Base-by-base conservation (phyloP, 495 filamentous ascomycete species). In the Annulohypoxylon nitens region DNA sequence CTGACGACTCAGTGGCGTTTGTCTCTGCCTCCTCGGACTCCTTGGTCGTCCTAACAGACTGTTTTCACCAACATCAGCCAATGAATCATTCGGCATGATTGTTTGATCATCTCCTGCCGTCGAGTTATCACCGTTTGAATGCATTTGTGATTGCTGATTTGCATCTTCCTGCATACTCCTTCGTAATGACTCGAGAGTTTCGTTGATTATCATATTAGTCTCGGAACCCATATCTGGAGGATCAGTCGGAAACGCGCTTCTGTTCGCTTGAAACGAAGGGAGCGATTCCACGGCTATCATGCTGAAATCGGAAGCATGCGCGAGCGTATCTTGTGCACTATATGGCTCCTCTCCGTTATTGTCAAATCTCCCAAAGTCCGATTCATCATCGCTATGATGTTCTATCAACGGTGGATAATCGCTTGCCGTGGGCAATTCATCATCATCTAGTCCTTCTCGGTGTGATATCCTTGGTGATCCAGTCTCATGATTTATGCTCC, bases 251-350 rank as follows among this genome's bases (percentile, higher is more conserved):
- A 77, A 64, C 0, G 63, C 73, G 62, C 78, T 79, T 23, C 80
- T 72, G 39, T 78, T 81, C 7, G 73, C 78, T 51, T 83, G 77
- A 23, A 78, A 78, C 0, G 83, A 85, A 2, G 79, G 80, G 34
- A 86, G 70, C 9, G 83, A 85, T 41, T 78, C 77, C 2, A 85
- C 66, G 36, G 80, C 81, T 43, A 86, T 86, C 83, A 85, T 85
- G 55, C 82, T 86, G 68, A 86, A 86, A 20, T 84, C 83, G 30
- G 85, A 84, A 4, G 78, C 79, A 7, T 83, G 77, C 59, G 81
- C 75, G 34, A 84, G 70, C 0, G 83, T 86, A 47, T 86, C 82
- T 43, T 84, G 80, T 11, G 72, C 58, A 33, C 71, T 68, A 37
- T 67, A 48, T 34, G 50, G 70, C 18, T 62, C 58, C 16, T 48